Conservation (phyloP, 2,329 filamentous ascomycete species). For the Pezicula neosporulosa region DNA sequence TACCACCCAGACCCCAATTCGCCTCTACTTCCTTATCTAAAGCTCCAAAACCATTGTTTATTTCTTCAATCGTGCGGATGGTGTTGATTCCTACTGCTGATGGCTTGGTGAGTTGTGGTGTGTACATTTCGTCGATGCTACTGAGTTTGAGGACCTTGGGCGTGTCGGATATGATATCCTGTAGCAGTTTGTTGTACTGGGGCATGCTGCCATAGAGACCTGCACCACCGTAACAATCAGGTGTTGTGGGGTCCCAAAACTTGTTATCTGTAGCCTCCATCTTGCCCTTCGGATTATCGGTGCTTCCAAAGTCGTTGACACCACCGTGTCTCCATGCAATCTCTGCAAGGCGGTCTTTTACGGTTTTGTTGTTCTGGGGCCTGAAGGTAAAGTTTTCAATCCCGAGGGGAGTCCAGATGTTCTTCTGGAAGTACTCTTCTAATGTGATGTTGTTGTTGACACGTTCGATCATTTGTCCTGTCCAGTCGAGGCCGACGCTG, state of each 20-base stretch:
- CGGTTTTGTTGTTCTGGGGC: conserved; percentile 12
- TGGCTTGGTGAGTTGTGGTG: conserved; percentile 35
- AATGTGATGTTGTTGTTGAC: not conserved
- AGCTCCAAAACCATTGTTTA: conserved; percentile 16
- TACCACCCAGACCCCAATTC: conserved; percentile 36
- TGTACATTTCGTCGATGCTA: conserved; percentile 41
- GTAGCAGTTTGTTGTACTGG: conserved; percentile 39
- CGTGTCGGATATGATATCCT: conserved; percentile 44
- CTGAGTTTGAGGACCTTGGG: conserved; percentile 38
- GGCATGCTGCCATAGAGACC: conserved; percentile 29
- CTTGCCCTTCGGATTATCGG: not conserved
- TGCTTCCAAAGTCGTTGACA: not conserved
- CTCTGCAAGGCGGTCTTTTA: not conserved
- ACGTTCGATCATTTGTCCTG: conserved; percentile 39
- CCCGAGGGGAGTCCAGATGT: conserved; percentile 43
- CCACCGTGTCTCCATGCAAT: conserved; percentile 1
- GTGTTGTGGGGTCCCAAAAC: not conserved
- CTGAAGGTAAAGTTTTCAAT: conserved; percentile 19
- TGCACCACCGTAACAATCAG: conserved; percentile 27
- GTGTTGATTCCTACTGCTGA: conserved; percentile 21
- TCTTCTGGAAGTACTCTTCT: conserved; percentile 38
- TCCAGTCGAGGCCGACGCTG: conserved; percentile 29
- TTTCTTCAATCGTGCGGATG: not conserved
- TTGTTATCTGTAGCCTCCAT: not conserved
- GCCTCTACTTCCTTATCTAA: conserved; percentile 32